Evolutionary conservation across 1,139 yeast genomes (phyloP).

Genomic region (Meyerozyma sp.): DNA sequence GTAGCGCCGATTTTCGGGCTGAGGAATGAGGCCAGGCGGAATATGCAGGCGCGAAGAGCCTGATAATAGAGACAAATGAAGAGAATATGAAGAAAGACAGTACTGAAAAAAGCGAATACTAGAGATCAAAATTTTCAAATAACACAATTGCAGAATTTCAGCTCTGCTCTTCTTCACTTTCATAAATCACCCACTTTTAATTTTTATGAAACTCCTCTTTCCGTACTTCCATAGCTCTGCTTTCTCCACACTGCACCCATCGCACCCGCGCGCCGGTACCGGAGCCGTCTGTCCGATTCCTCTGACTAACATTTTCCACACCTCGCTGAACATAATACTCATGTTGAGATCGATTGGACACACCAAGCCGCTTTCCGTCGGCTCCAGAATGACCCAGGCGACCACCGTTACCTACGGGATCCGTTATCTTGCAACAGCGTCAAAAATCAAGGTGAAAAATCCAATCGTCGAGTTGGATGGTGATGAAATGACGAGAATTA

Average conservation of each 20-base stretch:
- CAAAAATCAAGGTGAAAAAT: conserved; percentile 60
- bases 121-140: no score
- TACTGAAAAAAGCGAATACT: no score
- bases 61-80: no score
- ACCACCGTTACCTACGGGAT: neutral
- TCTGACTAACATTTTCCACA: neutral
- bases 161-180: no score
- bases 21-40: neutral
- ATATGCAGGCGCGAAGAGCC: neutral
- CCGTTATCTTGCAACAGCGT: conserved; percentile 4
- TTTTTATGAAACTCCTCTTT: no score
- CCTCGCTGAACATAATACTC: neutral
- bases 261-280: neutral
- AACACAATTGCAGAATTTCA: no score
- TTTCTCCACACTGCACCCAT: neutral
- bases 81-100: no score
- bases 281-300: neutral
- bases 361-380: neutral
- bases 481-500: conserved; percentile 83
- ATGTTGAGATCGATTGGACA: conserved; percentile 1
- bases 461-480: conserved; percentile 84
- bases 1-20: neutral
- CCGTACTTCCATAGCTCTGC: no score
- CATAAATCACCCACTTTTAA: no score
- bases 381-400: neutral